These are phyloP conservation scores for Penicillium sp. DNA, from an alignment of 2,329 filamentous ascomycete species.

Conservation along the genomic window DNA sequence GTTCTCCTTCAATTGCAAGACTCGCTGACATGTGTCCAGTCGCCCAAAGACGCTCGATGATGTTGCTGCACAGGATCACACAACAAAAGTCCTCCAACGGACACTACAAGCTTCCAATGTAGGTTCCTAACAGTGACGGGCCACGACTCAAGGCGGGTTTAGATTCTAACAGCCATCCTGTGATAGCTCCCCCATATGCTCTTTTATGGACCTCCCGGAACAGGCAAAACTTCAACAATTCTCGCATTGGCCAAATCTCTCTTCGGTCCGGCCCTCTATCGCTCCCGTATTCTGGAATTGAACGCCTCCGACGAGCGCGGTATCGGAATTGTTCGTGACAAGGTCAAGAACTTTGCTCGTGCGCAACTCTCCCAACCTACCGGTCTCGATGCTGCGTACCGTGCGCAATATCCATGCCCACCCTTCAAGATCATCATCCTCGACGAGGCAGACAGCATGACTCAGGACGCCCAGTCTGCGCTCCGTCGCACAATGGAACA, in stretches of 20 bases:
- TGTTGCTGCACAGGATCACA: conserved; percentile 96
- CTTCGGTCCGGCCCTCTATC: conserved; percentile 90
- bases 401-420: conserved; percentile 75
- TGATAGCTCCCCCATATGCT: conserved; percentile 89
- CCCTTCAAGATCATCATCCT: conserved; percentile 99
- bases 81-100: conserved; percentile 82
- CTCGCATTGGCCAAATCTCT: conserved; percentile 95
- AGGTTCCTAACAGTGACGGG: conserved; percentile 17
- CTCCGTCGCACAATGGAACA: conserved; percentile 96
- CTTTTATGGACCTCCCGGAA: conserved; percentile 96
- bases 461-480: conserved; percentile 92
- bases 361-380: conserved; percentile 86
- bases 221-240: conserved; percentile 96
- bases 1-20: background rate
- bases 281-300: conserved; percentile 91
- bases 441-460: conserved; percentile 98
- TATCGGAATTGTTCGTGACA: conserved; percentile 92
- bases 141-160: too few species aligned
- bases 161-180: background rate
- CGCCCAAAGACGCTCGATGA: conserved; percentile 90
- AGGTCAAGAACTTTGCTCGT: conserved; percentile 96
- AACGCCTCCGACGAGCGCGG: conserved; percentile 99
- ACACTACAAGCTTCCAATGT: conserved; percentile 93
- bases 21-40: conserved; percentile 44
- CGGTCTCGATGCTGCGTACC: conserved; percentile 56